Conservation (phyloP, 2,329 filamentous ascomycete species). For the Teratosphaeria nubilosa region DNA sequence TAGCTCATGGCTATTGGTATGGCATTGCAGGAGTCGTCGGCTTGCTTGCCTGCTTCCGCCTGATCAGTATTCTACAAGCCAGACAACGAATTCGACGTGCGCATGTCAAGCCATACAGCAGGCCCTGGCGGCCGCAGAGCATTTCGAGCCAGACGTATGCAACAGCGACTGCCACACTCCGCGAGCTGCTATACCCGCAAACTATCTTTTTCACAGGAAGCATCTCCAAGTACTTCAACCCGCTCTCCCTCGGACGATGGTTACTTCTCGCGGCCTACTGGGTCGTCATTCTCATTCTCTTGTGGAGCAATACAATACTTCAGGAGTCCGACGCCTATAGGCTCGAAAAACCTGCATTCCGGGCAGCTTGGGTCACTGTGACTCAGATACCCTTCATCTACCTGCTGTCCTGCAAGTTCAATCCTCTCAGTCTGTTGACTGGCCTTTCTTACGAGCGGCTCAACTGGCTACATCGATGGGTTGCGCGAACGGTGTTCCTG, state of each 20-base stretch:
- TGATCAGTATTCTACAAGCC: neutral
- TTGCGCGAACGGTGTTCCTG: conserved; percentile 41
- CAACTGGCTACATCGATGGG: conserved; percentile 46
- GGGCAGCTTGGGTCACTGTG: conserved; percentile 57
- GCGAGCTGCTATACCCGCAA: conserved; percentile 22
- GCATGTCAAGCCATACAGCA: conserved; percentile 2
- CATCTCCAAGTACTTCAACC: conserved; percentile 22
- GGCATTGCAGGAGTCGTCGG: conserved; percentile 17
- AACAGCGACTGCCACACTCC: conserved; percentile 14
- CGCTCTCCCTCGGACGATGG: conserved; percentile 22
- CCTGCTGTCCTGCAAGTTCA: conserved; percentile 38
- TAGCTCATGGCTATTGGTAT: conserved; percentile 22
- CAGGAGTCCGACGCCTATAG: conserved; percentile 18
- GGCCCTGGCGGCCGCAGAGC: conserved; percentile 13
- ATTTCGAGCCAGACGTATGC: conserved; percentile 17
- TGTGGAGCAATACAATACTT: conserved; percentile 23
- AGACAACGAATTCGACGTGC: neutral
- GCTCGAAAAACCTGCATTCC: conserved; percentile 54
- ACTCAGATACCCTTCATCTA: conserved; percentile 56
- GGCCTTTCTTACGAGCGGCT: conserved; percentile 41
- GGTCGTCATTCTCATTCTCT: conserved; percentile 19
- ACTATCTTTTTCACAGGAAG: conserved; percentile 21
- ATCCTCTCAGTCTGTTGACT: conserved; percentile 34
- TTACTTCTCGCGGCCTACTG: conserved; percentile 21
- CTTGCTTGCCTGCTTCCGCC: conserved; percentile 11